A percentile compares a stretch with the other conserved stretches of the same genome.
Evolutionary conservation across 306 rosid species (phyloP).

Genomic region (Trichosanthes cucumerina): DNA sequence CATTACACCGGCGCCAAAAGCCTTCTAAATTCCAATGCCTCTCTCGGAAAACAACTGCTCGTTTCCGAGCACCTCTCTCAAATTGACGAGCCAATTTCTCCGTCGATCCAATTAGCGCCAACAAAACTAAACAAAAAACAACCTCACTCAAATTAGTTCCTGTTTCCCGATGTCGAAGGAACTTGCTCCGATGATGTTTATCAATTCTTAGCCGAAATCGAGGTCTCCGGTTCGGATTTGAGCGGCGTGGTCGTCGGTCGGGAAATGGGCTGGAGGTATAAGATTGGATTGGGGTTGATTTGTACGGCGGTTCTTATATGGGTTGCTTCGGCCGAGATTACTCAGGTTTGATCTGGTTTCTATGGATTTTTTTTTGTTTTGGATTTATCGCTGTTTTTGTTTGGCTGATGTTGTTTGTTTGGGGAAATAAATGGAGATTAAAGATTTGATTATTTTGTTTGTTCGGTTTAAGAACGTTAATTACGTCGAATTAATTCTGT

Average conservation of each 20-base stretch:
- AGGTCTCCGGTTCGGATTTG: neutral
- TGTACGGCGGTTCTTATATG: constrained; percentile 44
- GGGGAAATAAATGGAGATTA: neutral
- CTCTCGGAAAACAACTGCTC: neutral
- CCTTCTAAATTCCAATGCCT: neutral
- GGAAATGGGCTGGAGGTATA: constrained; percentile 51
- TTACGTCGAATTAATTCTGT: neutral
- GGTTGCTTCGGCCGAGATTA: constrained; percentile 65
- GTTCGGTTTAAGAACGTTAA: neutral
- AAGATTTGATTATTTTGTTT: neutral
- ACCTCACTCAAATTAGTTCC: no score
- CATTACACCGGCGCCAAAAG: neutral
- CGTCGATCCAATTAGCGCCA: neutral
- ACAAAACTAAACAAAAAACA: neutral
- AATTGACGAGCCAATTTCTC: neutral
- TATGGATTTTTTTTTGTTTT: no score
- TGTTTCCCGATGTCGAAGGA: neutral
- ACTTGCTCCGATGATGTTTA: neutral
- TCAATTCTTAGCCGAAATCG: neutral
- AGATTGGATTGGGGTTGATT: constrained; percentile 49
- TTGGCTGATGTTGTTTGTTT: neutral
- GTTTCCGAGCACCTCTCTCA: neutral
- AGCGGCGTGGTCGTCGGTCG: neutral
- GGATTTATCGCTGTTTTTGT: neutral
- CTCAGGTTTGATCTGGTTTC: constrained; percentile 39